Evolutionary conservation across 2,329 filamentous ascomycete species (phyloP).

Genomic region (Fusarium sp.): DNA sequence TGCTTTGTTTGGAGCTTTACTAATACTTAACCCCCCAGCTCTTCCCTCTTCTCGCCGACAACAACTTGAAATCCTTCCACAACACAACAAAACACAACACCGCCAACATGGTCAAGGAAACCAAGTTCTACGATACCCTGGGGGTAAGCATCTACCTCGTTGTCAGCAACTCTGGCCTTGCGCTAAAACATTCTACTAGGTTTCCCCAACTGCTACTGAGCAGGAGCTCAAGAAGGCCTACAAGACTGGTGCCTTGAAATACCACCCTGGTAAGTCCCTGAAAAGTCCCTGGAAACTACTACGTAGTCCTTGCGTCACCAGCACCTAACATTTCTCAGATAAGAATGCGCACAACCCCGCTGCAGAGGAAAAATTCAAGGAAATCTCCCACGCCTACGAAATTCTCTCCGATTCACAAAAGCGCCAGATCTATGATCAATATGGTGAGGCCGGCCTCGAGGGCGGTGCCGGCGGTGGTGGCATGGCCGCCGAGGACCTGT

Average conservation of each 20-base stretch:
- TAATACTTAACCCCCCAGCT: slow-evolving; percentile 34
- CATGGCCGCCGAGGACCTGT: slow-evolving; percentile 96
- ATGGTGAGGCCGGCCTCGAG: slow-evolving; percentile 96
- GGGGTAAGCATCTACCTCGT: slow-evolving; percentile 67
- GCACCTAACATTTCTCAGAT: slow-evolving; percentile 64
- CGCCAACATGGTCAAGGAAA: slow-evolving; percentile 79
- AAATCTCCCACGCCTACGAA: slow-evolving; percentile 95
- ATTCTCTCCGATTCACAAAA: slow-evolving; percentile 92
- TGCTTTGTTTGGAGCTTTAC: slow-evolving; percentile 26
- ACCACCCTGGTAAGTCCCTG: slow-evolving; percentile 77
- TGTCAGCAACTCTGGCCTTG: neutral
- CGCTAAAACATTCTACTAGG: slow-evolving; percentile 60
- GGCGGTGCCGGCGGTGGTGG: slow-evolving; percentile 82
- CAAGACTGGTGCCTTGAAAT: slow-evolving; percentile 84
- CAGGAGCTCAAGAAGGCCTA: slow-evolving; percentile 91
- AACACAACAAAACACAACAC: slow-evolving; percentile 3
- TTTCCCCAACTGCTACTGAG: slow-evolving; percentile 82
- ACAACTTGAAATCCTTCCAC: slow-evolving; percentile 5
- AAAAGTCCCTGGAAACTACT: slow-evolving; percentile 43
- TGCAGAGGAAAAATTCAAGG: slow-evolving; percentile 98
- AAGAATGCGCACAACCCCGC: slow-evolving; percentile 96
- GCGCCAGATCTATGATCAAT: slow-evolving; percentile 93
- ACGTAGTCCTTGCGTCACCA: neutral
- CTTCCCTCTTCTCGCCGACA: slow-evolving; percentile 13
- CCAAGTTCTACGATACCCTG: slow-evolving; percentile 81